phyloP scores from a whole-genome alignment of 164 flowering plant genomes.

The Annona squamosa region DNA sequence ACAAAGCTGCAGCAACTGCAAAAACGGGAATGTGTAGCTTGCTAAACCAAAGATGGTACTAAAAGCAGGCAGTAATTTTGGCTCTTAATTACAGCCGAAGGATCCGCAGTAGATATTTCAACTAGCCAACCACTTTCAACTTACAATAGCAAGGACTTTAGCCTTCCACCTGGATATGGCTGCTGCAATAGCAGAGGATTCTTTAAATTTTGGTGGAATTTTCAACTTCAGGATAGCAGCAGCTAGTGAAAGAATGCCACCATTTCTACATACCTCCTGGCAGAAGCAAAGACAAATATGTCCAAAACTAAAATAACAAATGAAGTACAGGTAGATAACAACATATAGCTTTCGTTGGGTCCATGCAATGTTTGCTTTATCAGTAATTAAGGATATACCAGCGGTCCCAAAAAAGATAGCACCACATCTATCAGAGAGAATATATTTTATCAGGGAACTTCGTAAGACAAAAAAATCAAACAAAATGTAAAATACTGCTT shows the following conservation, averaged over 20 bases:
- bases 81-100: slow-evolving; percentile 1
- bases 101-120: background rate
- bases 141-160: slow-evolving; percentile 77
- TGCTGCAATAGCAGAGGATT: slow-evolving; percentile 41
- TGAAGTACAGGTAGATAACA: background rate
- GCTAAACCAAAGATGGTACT: slow-evolving; percentile 8
- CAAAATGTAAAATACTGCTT: too few relatives aligned
- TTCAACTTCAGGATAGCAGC: slow-evolving; percentile 55
- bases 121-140: slow-evolving; percentile 22
- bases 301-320: background rate
- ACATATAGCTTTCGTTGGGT: background rate
- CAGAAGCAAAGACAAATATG: slow-evolving; percentile 5
- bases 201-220: slow-evolving; percentile 24
- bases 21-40: slow-evolving; percentile 10
- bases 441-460: too few relatives aligned
- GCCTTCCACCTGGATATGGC: slow-evolving; percentile 81
- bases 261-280: slow-evolving; percentile 84
- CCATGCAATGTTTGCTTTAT: background rate
- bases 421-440: too few relatives aligned
- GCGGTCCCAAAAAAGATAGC: too few relatives aligned
- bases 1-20: slow-evolving; percentile 87
- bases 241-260: slow-evolving; percentile 72
- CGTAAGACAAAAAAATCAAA: too few relatives aligned
- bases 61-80: slow-evolving; percentile 1
- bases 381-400: too few relatives aligned